Evolutionary conservation across 2,329 filamentous ascomycete genomes (phyloP).

Genomic region (Lachnellula hyalina): DNA sequence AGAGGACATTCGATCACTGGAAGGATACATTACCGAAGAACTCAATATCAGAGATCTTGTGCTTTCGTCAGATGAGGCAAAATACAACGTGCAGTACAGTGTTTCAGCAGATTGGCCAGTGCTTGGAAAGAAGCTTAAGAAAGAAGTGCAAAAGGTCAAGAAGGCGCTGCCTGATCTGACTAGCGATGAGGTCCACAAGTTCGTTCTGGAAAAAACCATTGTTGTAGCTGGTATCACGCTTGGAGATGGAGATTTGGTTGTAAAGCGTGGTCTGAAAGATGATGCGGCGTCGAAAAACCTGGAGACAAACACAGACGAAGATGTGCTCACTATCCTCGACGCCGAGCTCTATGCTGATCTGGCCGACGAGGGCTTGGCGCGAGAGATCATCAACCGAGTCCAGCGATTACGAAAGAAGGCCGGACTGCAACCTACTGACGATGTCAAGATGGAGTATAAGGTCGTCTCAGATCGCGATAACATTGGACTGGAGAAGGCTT

Average conservation of each 20-base stretch:
- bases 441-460: constrained; percentile 90
- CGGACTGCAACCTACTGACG: constrained; percentile 83
- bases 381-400: constrained; percentile 89
- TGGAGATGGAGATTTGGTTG: constrained; percentile 73
- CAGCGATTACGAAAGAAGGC: constrained; percentile 93
- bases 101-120: constrained; percentile 89
- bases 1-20: constrained; percentile 77
- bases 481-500: constrained; percentile 65
- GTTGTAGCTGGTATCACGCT: constrained; percentile 81
- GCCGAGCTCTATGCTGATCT: constrained; percentile 77
- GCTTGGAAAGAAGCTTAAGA: constrained; percentile 95
- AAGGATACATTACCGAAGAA: constrained; percentile 87
- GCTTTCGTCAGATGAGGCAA: constrained; percentile 78
- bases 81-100: constrained; percentile 89
- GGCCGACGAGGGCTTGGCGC: constrained; percentile 78
- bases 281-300: constrained; percentile 65
- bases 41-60: constrained; percentile 84
- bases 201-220: constrained; percentile 68
- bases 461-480: constrained; percentile 74
- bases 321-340: constrained; percentile 89
- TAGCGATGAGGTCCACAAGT: constrained; percentile 75
- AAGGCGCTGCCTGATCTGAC: constrained; percentile 77
- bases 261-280: constrained; percentile 74
- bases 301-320: constrained; percentile 82
- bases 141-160: constrained; percentile 86